Evolutionary conservation across 164 flowering plant genomes (phyloP).

Genomic region (Stephania japonica): DNA sequence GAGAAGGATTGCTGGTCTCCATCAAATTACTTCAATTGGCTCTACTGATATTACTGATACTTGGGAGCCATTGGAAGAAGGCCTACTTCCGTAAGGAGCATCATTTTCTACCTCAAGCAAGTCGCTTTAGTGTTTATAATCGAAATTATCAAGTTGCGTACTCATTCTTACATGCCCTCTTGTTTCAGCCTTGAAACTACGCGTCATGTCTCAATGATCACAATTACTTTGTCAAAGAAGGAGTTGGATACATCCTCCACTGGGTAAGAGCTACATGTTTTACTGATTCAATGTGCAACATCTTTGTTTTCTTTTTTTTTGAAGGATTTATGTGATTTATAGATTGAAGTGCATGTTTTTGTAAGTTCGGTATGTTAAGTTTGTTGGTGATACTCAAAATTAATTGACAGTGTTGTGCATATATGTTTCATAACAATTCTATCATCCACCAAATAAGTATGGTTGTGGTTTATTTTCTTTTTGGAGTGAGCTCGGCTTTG

Average conservation of each 20-base stretch:
- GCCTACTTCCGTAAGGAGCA: conserved; percentile 50
- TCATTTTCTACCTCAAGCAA: neutral
- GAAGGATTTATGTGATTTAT: neutral
- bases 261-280: neutral
- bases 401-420: neutral
- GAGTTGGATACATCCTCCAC: conserved; percentile 27
- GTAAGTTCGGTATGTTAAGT: neutral
- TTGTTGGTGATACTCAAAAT: neutral
- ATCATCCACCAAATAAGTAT: neutral
- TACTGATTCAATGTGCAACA: neutral
- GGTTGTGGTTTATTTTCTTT: neutral
- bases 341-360: neutral
- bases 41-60: conserved; percentile 52
- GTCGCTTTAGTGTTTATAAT: neutral
- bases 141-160: neutral
- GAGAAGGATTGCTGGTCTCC: conserved; percentile 59
- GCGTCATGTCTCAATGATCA: conserved; percentile 50
- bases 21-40: conserved; percentile 47
- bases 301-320: neutral
- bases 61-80: conserved; percentile 66
- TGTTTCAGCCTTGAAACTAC: conserved; percentile 47
- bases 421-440: neutral
- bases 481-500: neutral
- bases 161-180: neutral
- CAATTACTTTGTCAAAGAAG: conserved; percentile 45